Evolutionary conservation across 352 stramenopile genomes (phyloP), one percentile per base, ranked within the genome.

Genomic region (Pythium insidiosum): DNA sequence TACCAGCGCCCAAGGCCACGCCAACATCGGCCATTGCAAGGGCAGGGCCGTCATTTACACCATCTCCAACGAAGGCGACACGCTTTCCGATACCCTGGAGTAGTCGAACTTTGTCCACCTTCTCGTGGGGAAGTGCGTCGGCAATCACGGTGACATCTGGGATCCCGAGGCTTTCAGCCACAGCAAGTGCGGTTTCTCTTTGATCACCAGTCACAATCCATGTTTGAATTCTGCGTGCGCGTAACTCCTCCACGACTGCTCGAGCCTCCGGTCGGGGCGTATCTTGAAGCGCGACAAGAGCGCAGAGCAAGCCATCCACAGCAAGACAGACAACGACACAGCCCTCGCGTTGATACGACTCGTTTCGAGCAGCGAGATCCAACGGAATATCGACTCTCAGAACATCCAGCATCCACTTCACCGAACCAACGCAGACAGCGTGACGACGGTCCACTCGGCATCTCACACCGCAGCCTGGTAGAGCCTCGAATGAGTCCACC

Each of bases 121-220:
- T 90, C 42, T 90, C 61, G 60, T 86, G 70, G 21, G 77, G 77
- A 19, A 88, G 55, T 24, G 61, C 76, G 47, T 90, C 68, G 20
- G 75, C 53, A 15, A 85, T 54, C 28, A 88, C 75, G 12, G 51
- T 71, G 29, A 74, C 61, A 34, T 80, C 65, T 1, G 63, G 60
- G 35, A 90, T 68, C 2, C 69, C 64, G 3, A 90, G 48, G 28
- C 56, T 35, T 13, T 57, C 50, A 5, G 78, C 78, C 20, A 88
- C 66, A 5, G 52, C 65, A 5, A 76, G 53, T 1, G 75, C 75
- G 1, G 73, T 88, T 13, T 69, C 65, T 16, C 58, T 64, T 31
- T 88, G 72, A 28, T 90, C 78, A n/a, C 75, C 78, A 2, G 75
- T 88, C 22, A 90, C 68, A 45, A 90, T 79, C 69, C 72, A 88